phyloP scores from a whole-genome alignment of 1,284 basidiomycete species.

The Retiboletus fuscus region DNA sequence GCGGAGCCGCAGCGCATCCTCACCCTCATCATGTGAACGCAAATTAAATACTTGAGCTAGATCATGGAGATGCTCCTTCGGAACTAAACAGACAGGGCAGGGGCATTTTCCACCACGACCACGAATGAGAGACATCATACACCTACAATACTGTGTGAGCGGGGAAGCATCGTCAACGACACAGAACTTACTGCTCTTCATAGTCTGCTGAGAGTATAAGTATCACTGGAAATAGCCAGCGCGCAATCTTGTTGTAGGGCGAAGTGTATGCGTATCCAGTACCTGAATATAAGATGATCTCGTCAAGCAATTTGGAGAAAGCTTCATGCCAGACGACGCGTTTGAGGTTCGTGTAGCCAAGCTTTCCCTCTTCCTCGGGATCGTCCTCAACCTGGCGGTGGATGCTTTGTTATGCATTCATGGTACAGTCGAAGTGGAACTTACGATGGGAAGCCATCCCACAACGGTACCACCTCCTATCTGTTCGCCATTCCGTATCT shows the following conservation, averaged over 20 bases:
- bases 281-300: neutral
- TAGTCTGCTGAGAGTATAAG: conserved; percentile 36
- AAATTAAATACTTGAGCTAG: conserved; percentile 16
- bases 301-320: conserved; percentile 35
- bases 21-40: neutral
- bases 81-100: conserved; percentile 28
- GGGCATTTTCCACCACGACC: conserved; percentile 27
- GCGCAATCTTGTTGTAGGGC: conserved; percentile 17
- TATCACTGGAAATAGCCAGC: conserved; percentile 27
- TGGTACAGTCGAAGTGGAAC: neutral
- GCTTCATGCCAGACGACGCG: conserved; percentile 47
- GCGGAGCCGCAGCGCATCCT: no score
- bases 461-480: conserved; percentile 56
- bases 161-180: no score
- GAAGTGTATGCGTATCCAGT: conserved; percentile 26
- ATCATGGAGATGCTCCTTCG: conserved; percentile 18
- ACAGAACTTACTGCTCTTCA: conserved; percentile 33
- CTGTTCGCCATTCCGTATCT: conserved; percentile 53
- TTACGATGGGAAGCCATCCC: conserved; percentile 59
- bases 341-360: conserved; percentile 50
- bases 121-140: conserved; percentile 36
- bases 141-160: conserved; percentile 18
- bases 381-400: conserved; percentile 41
- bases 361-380: conserved; percentile 43
- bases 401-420: neutral